Conservation (phyloP, 2,329 filamentous ascomycete species). For the Escovopsis sp. region DNA sequence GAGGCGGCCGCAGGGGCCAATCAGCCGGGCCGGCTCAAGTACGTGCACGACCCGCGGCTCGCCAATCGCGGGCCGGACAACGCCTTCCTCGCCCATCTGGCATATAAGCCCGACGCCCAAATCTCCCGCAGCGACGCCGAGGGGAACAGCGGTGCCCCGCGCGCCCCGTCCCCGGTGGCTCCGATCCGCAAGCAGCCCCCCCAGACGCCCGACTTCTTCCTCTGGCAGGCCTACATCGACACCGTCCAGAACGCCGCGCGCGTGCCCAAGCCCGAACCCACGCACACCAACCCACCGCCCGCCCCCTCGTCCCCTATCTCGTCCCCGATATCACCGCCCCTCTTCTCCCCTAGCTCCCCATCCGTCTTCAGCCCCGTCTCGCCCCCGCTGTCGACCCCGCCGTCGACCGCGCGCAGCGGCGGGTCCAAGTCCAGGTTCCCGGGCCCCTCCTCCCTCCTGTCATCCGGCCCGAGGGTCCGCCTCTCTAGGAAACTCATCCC, state of each 20-base stretch:
- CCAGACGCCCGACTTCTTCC: constrained; percentile 17
- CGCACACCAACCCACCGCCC: constrained; percentile 1
- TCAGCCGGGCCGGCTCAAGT: constrained; percentile 8
- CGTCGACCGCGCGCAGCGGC: constrained; percentile 1
- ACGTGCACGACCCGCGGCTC: constrained; percentile 15
- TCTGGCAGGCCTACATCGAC: constrained; percentile 21
- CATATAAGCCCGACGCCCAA: constrained; percentile 18
- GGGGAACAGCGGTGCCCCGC: background rate
- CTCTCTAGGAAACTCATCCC: constrained; percentile 24
- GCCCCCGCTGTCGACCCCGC: background rate
- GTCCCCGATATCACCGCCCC: too few species aligned
- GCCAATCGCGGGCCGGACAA: constrained; percentile 10
- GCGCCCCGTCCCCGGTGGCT: constrained; percentile 4
- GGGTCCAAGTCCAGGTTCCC: constrained; percentile 14
- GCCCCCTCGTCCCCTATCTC: constrained; percentile 2
- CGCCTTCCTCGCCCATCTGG: constrained; percentile 31
- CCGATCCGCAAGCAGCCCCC: constrained; percentile 6
- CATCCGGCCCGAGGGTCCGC: constrained; percentile 22
- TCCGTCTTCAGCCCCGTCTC: too few species aligned
- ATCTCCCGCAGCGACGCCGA: background rate
- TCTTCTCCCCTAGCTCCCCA: too few species aligned
- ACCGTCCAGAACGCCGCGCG: constrained; percentile 13
- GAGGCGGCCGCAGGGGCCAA: constrained; percentile 14
- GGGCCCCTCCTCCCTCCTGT: too few species aligned
- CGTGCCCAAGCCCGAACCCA: background rate